Evolutionary conservation across 169 alveolate genomes (phyloP), one percentile per base, ranked within the genome.

Genomic region (Plasmodium gaboni): DNA sequence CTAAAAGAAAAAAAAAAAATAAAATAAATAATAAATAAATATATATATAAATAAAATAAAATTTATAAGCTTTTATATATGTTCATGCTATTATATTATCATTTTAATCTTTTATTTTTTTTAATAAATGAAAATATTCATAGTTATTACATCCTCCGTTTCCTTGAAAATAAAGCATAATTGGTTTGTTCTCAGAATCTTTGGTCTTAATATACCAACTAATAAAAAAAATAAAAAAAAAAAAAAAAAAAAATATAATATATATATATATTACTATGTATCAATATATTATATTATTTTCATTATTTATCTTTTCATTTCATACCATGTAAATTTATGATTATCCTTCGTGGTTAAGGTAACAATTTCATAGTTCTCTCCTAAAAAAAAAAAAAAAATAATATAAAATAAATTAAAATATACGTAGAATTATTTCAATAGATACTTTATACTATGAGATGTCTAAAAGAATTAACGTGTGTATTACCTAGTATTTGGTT

Each of bases 151-250:
- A 67, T 38, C 83, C 73, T 53, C 91, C 91, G 46, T 67, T 80
- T 53, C 91, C 91, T n/a, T 53, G 73, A 24, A 67, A 68, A 51
- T 80, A 68, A 0, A 68, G 69, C 44, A 80, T 26, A n/a, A 69
- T 63, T 7, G 91, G 91, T 15, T 80, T 80, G 12, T 53, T 53
- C n/a, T 65, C 50, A 22, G 53, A 42, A 10, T 53, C 73, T 53
- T 65, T 9, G 12, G 85, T 5, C 24, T 80, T 80, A 26, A 80
- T 32, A 67, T 17, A 80, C 91, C 91, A 80, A 60, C 88, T 76
- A 55, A 24, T 2, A 13, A 42, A 5, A 48, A 15, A 17, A 60
- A 72, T 9, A 28, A 57, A 38, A 17, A 22, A 17, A 22, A 73
- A 64, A 7, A 24, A 61, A 22, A 19, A 7, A 38, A 4, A 22